These are phyloP conservation scores for Auriscalpium vulgare DNA, from an alignment of 768 basidiomycete genomes.

Conservation along the genomic window DNA sequence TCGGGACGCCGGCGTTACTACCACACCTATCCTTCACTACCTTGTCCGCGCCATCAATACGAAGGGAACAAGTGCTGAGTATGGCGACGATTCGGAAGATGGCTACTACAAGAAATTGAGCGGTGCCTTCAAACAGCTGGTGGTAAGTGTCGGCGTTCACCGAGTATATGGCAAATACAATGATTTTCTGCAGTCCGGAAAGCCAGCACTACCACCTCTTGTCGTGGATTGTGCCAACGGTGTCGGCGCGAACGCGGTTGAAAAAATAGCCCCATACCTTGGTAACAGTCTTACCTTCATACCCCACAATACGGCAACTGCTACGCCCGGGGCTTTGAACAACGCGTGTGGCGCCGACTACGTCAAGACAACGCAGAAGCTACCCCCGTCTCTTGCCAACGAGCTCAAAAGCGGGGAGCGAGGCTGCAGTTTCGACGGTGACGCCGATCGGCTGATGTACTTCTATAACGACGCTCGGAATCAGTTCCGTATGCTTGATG, in stretches of 20 bases:
- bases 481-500: conserved; percentile 88
- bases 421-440: conserved; percentile 92
- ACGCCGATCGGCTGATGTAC: conserved; percentile 95
- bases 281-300: conserved; percentile 52
- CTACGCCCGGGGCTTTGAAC: conserved; percentile 70
- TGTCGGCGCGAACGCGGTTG: conserved; percentile 74
- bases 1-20: conserved; percentile 76
- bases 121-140: conserved; percentile 74
- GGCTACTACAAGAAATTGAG: conserved; percentile 83
- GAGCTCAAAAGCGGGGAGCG: conserved; percentile 64
- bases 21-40: conserved; percentile 95
- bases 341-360: conserved; percentile 89
- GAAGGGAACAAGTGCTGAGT: conserved; percentile 65
- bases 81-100: conserved; percentile 72
- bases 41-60: conserved; percentile 88
- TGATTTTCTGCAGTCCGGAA: conserved; percentile 40
- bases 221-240: conserved; percentile 99
- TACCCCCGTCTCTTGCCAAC: conserved; percentile 68
- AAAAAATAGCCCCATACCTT: conserved; percentile 51
- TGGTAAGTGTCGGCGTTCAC: conserved; percentile 45
- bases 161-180: too few relatives aligned
- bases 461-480: conserved; percentile 78
- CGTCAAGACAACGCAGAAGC: conserved; percentile 87
- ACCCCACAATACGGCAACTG: conserved; percentile 61
- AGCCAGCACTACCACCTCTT: conserved; percentile 47